These are phyloP conservation scores for Myxozyma neotropica DNA, from an alignment of 805 yeast species.

Conservation along the genomic window DNA sequence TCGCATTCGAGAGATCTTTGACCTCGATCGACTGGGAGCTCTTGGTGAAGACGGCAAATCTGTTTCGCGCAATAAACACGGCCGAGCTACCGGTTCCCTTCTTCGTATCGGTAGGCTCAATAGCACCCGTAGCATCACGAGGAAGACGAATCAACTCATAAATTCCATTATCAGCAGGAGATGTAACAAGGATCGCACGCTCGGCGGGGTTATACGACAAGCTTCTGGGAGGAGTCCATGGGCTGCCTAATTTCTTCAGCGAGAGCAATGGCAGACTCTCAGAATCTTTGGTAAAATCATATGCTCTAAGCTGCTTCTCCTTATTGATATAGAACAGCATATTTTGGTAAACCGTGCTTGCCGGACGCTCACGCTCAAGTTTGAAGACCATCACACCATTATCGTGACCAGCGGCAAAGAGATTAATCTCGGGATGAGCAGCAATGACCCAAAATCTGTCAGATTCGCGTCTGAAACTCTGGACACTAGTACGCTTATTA, in stretches of 20 bases:
- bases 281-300: conserved; percentile 65
- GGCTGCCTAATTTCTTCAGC: conserved; percentile 77
- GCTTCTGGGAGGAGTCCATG: conserved; percentile 83
- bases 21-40: conserved; percentile 70
- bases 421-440: conserved; percentile 84
- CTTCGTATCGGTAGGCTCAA: conserved; percentile 80
- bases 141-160: conserved; percentile 81
- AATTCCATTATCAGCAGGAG: conserved; percentile 59
- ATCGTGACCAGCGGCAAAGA: conserved; percentile 94
- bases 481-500: conserved; percentile 88
- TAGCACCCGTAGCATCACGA: conserved; percentile 87
- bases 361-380: conserved; percentile 96
- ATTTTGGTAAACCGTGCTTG: conserved; percentile 72
- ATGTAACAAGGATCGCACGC: conserved; percentile 78
- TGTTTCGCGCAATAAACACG: conserved; percentile 87
- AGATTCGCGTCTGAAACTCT: conserved; percentile 88
- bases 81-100: conserved; percentile 86
- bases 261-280: conserved; percentile 77
- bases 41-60: conserved; percentile 81
- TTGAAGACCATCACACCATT: conserved; percentile 98
- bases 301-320: conserved; percentile 83
- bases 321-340: conserved; percentile 73
- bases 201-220: conserved; percentile 92
- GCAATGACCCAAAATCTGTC: conserved; percentile 94
- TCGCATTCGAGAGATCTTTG: conserved; percentile 76